Conservation (phyloP, 2,329 filamentous ascomycete genomes). For the Colletotrichum sp. region DNA sequence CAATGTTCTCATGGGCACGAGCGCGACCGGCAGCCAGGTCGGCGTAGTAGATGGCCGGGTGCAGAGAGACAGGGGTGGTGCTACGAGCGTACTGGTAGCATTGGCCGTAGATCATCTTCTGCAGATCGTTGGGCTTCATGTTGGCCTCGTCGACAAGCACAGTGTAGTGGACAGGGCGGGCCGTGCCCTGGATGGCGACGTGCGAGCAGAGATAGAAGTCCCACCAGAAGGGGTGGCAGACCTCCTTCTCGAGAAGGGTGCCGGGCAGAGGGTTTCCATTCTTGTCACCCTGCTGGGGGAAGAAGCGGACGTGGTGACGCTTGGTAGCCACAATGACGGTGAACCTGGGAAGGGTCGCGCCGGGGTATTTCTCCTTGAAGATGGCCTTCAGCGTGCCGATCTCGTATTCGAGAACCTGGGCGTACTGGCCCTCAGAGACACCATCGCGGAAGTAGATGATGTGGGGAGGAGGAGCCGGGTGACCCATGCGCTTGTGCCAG, state of each 20-base stretch:
- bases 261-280: constrained; percentile 87
- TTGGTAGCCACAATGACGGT: constrained; percentile 91
- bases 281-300: constrained; percentile 68
- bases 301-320: constrained; percentile 93
- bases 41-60: constrained; percentile 93
- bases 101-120: constrained; percentile 92
- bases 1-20: constrained; percentile 70
- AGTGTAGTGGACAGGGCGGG: constrained; percentile 90
- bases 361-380: constrained; percentile 47
- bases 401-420: constrained; percentile 80
- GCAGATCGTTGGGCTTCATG: constrained; percentile 71
- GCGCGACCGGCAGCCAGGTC: constrained; percentile 87
- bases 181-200: constrained; percentile 88
- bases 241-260: constrained; percentile 84
- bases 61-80: constrained; percentile 88
- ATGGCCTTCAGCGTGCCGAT: constrained; percentile 71
- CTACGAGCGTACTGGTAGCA: constrained; percentile 93
- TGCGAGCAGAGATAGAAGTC: constrained; percentile 77
- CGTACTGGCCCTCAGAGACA: constrained; percentile 86
- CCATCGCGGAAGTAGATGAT: constrained; percentile 95
- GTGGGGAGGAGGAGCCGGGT: constrained; percentile 59
- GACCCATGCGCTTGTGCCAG: constrained; percentile 67
- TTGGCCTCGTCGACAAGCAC: constrained; percentile 83
- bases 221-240: constrained; percentile 90
- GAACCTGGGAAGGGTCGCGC: constrained; percentile 61